These are phyloP conservation scores for Ganoderma resinaceum DNA, from an alignment of 1,284 basidiomycete genomes.

Conservation along the genomic window DNA sequence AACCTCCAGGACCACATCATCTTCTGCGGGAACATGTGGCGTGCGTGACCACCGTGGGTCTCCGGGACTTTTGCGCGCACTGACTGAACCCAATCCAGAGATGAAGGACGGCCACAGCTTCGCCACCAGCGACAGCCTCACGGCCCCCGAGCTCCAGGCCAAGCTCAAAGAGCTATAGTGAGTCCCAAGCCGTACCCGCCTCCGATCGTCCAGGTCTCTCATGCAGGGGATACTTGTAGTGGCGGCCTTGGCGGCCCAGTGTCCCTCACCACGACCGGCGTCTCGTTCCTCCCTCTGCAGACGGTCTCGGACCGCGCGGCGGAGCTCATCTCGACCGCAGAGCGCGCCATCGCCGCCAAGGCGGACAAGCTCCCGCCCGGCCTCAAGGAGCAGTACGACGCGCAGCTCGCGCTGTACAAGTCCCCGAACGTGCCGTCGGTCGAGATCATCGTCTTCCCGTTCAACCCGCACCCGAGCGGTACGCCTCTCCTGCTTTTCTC, in stretches of 20 bases:
- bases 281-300: conserved; percentile 22
- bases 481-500: not conserved
- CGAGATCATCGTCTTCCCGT: conserved; percentile 19
- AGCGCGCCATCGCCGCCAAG: conserved; percentile 3
- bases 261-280: conserved; percentile 16
- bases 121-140: conserved; percentile 37
- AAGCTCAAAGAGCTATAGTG: conserved; percentile 36
- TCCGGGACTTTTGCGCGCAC: too few species aligned
- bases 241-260: conserved; percentile 8
- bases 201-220: not conserved
- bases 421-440: conserved; percentile 18
- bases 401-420: conserved; percentile 22
- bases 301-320: conserved; percentile 10
- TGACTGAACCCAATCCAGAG: conserved; percentile 21
- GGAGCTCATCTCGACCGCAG: conserved; percentile 12
- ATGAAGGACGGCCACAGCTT: conserved; percentile 33
- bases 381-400: conserved; percentile 25
- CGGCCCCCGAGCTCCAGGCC: conserved; percentile 29
- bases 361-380: conserved; percentile 16
- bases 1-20: conserved; percentile 50
- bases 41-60: too few species aligned
- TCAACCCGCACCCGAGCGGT: conserved; percentile 20
- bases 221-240: not conserved
- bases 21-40: conserved; percentile 20
- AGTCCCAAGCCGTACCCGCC: conserved; percentile 3